Evolutionary conservation across 257 asterid genomes (phyloP), one percentile per base, ranked within the genome.

Genomic region (Dorcoceras hygrometricum): DNA sequence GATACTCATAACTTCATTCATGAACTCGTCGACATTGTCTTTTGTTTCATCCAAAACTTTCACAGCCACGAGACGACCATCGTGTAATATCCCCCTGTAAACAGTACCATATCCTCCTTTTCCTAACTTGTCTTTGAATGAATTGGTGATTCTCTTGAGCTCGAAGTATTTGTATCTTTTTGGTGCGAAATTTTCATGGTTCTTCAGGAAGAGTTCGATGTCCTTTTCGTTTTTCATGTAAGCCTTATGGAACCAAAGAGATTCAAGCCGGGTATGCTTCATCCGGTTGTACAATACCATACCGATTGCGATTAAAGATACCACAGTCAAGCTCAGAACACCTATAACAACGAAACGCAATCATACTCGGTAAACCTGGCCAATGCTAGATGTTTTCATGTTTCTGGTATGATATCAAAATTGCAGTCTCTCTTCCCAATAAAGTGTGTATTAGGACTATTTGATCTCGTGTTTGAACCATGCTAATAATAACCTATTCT

Each of bases 1-100:
- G 12, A 81, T 81, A 19, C 80, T 81, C 0, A 78, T 73, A 0
- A 78, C 83, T 31, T 83, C 86, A 25, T 83, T 83, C 55, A 76
- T 74, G 66, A 83, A 83, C 0, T 76, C 84, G 54, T 81, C 79
- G 8, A 76, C 78, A 0, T 55, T 74, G 18, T 22, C 70, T 23
- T 60, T 54, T 0, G 77, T 59, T 22, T 60, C 80, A 0, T 71
- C 59, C 55, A 79, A 29, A 3, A 82, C 48, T 39, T 79, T 82
- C 14, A 76, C 84, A 0, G 84, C 84, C 26, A 76, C 78, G 0
- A 24, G 82, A 23, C 11, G 68, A 9, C 79, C 77, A 7, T 79
- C 64, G 0, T 23, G 62, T 8, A 77, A 19, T 3, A 53, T 70
- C 24, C 86, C 84, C 74, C 67, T 73, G 4, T 64, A 78, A 0